Evolutionary conservation across 305 asterid species (phyloP).

Genomic region (Solanum hybrid): DNA sequence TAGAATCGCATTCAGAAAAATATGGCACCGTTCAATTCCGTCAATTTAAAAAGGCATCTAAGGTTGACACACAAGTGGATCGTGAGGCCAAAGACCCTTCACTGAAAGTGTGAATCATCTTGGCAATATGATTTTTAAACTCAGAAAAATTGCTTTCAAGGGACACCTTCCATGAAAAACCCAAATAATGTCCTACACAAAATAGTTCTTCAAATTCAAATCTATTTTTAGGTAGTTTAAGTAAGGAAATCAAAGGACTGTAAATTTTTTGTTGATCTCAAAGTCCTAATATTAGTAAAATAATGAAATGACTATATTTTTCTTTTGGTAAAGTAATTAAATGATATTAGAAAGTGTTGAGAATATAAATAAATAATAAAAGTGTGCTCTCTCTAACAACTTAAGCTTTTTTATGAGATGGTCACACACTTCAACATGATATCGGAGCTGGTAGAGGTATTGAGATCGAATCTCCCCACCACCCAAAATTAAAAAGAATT

Average conservation of each 20-base stretch:
- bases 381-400: background rate
- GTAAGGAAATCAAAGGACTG: background rate
- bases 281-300: background rate
- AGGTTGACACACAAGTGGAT: background rate
- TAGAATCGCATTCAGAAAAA: background rate
- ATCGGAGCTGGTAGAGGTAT: background rate
- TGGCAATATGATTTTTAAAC: background rate
- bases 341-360: background rate
- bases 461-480: background rate
- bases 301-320: background rate
- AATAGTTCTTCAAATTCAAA: background rate
- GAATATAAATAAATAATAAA: background rate
- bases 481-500: background rate
- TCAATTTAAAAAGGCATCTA: background rate
- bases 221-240: background rate
- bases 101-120: background rate
- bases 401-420: background rate
- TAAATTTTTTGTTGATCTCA: background rate
- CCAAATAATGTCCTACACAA: background rate
- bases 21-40: background rate
- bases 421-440: background rate
- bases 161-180: background rate
- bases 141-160: background rate
- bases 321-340: background rate
- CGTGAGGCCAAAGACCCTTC: background rate